Evolutionary conservation across 2,329 filamentous ascomycete genomes (phyloP).

Genomic region (Phialocephala sp.): DNA sequence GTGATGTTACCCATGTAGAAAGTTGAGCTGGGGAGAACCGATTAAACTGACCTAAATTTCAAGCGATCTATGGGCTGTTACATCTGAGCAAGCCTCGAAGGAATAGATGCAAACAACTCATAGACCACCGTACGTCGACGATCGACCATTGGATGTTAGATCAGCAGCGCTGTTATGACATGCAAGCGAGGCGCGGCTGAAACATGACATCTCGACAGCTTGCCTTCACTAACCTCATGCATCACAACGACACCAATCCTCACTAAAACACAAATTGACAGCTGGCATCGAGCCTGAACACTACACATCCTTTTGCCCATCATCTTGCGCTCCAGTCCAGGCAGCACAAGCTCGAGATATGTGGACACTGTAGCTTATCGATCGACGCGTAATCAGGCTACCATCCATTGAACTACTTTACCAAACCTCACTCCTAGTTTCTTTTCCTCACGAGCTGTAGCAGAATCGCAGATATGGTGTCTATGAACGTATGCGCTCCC

Average conservation of each 20-base stretch:
- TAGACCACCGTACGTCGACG: background rate
- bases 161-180: background rate
- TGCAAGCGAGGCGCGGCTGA: constrained; percentile 2
- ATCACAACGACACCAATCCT: background rate
- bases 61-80: too few species aligned
- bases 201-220: constrained; percentile 8
- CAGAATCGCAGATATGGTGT: constrained; percentile 28
- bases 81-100: too few species aligned
- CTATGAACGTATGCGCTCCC: constrained; percentile 35
- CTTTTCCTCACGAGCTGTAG: background rate
- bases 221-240: background rate
- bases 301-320: background rate
- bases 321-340: background rate
- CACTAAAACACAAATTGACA: background rate
- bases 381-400: constrained; percentile 31
- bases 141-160: background rate
- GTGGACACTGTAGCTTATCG: constrained; percentile 12
- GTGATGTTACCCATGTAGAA: too few species aligned
- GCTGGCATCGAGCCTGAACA: background rate
- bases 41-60: too few species aligned
- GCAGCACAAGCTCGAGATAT: background rate
- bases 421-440: constrained; percentile 10
- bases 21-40: too few species aligned
- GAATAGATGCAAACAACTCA: too few species aligned
- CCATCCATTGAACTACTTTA: constrained; percentile 15